These are phyloP conservation scores for Phanerochaete sordida DNA, from an alignment of 768 basidiomycete genomes.

Conservation along the genomic window DNA sequence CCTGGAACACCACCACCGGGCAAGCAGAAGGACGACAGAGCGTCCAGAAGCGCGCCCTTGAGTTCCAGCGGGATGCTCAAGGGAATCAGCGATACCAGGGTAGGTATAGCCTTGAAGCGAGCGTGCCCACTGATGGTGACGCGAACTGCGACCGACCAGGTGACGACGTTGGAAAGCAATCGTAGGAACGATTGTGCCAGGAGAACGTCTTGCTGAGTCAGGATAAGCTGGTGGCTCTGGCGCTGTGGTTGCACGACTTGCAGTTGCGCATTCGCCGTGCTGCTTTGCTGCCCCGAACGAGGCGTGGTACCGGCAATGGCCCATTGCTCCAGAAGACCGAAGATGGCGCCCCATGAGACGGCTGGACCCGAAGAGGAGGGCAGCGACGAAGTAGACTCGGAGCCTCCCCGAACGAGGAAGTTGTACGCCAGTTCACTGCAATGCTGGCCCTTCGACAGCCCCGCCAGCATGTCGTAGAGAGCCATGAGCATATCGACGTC, in stretches of 20 bases:
- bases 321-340: slow-evolving; percentile 75
- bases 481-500: slow-evolving; percentile 74
- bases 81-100: slow-evolving; percentile 74
- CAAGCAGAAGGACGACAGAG: slow-evolving; percentile 77
- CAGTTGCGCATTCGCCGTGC: slow-evolving; percentile 11
- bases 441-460: slow-evolving; percentile 78
- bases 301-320: slow-evolving; percentile 47
- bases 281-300: slow-evolving; percentile 39
- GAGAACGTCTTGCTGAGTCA: slow-evolving; percentile 69
- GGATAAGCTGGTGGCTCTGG: slow-evolving; percentile 39
- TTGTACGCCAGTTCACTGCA: slow-evolving; percentile 88
- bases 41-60: slow-evolving; percentile 81
- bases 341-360: slow-evolving; percentile 78
- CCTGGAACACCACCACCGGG: slow-evolving; percentile 73
- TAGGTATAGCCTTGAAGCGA: slow-evolving; percentile 79
- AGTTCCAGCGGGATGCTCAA: slow-evolving; percentile 85
- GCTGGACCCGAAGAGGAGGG: slow-evolving; percentile 48
- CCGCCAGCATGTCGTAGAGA: slow-evolving; percentile 85
- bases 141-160: slow-evolving; percentile 73
- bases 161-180: slow-evolving; percentile 72
- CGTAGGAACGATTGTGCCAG: slow-evolving; percentile 80
- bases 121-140: slow-evolving; percentile 72
- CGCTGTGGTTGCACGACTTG: slow-evolving; percentile 37
- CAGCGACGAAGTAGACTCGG: slow-evolving; percentile 58
- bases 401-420: slow-evolving; percentile 77